Percentiles rank a stretch among this genome's conserved stretches.
Evolutionary conservation across 1,139 yeast genomes (phyloP).

Genomic region (Saccharomycopsis crataegensis): DNA sequence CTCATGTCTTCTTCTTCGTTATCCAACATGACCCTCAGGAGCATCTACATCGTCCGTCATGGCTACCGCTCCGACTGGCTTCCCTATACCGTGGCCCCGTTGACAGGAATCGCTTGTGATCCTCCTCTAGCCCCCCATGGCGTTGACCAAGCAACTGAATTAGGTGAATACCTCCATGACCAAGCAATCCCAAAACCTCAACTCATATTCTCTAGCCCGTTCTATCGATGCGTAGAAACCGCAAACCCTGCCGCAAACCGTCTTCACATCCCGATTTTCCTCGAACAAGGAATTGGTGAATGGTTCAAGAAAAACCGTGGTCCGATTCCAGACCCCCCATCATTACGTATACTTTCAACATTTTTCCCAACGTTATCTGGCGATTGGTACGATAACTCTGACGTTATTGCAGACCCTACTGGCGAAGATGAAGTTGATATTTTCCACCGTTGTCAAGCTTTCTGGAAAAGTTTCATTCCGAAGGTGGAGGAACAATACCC

Average conservation of each 20-base stretch:
- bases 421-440: constrained; percentile 48
- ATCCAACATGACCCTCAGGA: constrained; percentile 15
- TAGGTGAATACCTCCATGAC: constrained; percentile 34
- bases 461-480: constrained; percentile 43
- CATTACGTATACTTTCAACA: constrained; percentile 30
- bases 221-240: constrained; percentile 53
- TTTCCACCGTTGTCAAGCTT: constrained; percentile 36
- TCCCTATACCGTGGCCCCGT: constrained; percentile 60
- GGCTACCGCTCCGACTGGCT: constrained; percentile 59
- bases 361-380: constrained; percentile 39
- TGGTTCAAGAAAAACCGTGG: constrained; percentile 44
- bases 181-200: constrained; percentile 37
- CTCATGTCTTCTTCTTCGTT: background rate
- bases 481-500: constrained; percentile 41
- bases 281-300: constrained; percentile 55
- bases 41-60: constrained; percentile 28
- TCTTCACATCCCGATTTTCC: constrained; percentile 35
- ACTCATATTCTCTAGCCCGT: constrained; percentile 48
- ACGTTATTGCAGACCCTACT: constrained; percentile 34
- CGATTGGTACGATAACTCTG: constrained; percentile 37
- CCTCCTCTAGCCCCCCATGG: constrained; percentile 61
- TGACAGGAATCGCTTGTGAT: constrained; percentile 57
- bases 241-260: constrained; percentile 42
- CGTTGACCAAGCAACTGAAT: constrained; percentile 48
- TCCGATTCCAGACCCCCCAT: constrained; percentile 45